Evolutionary conservation across 1,284 basidiomycete genomes (phyloP).

Genomic region (Irpex rosettiformis): DNA sequence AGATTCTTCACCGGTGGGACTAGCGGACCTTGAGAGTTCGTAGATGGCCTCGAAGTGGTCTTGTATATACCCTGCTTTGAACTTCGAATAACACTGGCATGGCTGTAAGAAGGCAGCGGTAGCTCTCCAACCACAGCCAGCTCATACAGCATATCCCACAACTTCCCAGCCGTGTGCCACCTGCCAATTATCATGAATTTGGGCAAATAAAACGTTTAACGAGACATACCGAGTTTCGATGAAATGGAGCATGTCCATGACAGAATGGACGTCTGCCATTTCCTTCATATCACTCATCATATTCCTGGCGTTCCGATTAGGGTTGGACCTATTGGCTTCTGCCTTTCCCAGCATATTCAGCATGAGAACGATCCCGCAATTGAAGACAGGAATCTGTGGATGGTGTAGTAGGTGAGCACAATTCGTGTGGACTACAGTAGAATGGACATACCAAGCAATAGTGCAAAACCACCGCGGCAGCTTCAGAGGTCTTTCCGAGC

Average conservation of each 20-base stretch:
- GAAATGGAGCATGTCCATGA: constrained; percentile 48
- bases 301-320: constrained; percentile 26
- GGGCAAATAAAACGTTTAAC: neutral
- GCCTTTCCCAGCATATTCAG: constrained; percentile 67
- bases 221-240: constrained; percentile 41
- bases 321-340: constrained; percentile 28
- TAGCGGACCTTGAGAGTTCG: neutral
- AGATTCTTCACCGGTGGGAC: neutral
- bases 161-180: constrained; percentile 45
- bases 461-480: neutral
- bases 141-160: constrained; percentile 22
- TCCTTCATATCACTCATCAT: constrained; percentile 48
- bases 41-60: neutral
- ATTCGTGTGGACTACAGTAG: neutral
- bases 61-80: constrained; percentile 1
- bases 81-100: constrained; percentile 8
- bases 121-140: constrained; percentile 13
- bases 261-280: constrained; percentile 64
- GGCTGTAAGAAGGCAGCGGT: constrained; percentile 11
- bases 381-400: constrained; percentile 42
- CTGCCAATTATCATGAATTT: constrained; percentile 22
- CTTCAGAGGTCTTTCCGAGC: neutral
- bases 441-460: neutral
- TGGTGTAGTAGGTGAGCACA: neutral
- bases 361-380: constrained; percentile 58